Conservation (phyloP, 495 filamentous ascomycete genomes). For the Penicillium longicatenatum region DNA sequence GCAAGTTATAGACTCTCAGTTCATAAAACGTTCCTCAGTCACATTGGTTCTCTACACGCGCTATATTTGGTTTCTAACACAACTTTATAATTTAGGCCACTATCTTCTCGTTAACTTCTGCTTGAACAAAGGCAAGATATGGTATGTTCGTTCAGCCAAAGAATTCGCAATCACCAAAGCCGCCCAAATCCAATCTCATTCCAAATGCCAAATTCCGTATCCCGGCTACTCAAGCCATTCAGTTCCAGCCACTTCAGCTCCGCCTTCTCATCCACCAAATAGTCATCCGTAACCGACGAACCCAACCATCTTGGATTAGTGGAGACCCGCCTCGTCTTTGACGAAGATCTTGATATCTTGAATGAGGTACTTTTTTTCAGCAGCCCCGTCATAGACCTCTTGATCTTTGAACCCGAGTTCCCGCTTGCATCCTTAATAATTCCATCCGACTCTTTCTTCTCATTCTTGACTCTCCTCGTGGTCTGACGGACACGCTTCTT, state of each 20-base stretch:
- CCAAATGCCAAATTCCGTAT: constrained; percentile 17
- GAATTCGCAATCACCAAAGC: neutral
- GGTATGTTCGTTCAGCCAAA: too few relatives aligned
- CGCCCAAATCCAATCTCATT: constrained; percentile 11
- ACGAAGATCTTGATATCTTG: constrained; percentile 17
- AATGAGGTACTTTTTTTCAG: constrained; percentile 15
- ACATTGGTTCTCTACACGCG: too few relatives aligned
- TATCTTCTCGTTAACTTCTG: neutral
- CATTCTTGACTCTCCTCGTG: neutral
- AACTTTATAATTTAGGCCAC: too few relatives aligned
- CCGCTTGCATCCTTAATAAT: neutral
- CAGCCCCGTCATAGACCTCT: constrained; percentile 20
- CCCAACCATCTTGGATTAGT: constrained; percentile 17
- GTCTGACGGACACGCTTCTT: neutral
- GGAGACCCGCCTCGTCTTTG: constrained; percentile 8
- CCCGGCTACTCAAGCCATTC: constrained; percentile 11
- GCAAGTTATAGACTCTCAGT: too few relatives aligned
- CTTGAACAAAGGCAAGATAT: neutral
- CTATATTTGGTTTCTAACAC: too few relatives aligned
- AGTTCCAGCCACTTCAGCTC: constrained; percentile 23
- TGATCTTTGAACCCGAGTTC: constrained; percentile 10
- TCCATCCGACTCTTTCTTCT: neutral
- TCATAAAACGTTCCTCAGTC: too few relatives aligned
- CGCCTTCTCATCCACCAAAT: constrained; percentile 13
- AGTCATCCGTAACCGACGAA: constrained; percentile 13